Percentiles rank a stretch among this genome's conserved stretches.
Conservation (phyloP, 305 asterid genomes). For the Fraxinus albicans region DNA sequence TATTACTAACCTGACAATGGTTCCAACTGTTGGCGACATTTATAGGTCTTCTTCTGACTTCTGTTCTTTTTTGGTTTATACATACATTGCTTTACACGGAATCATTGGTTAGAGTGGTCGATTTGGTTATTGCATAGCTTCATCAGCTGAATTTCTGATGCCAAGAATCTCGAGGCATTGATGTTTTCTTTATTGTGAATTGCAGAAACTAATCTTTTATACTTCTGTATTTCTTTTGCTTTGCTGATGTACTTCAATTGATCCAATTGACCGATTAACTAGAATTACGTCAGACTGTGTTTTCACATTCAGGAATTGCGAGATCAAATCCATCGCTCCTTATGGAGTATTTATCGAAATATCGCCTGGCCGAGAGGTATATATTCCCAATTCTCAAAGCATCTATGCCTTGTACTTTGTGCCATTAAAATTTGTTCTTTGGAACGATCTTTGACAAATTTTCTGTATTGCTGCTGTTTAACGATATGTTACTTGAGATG, state of each 20-base stretch:
- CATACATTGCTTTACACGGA: neutral
- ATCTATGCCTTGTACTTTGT: conserved; percentile 14
- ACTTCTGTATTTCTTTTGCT: neutral
- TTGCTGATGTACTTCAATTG: conserved; percentile 1
- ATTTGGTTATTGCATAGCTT: conserved; percentile 7
- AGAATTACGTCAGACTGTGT: conserved; percentile 13
- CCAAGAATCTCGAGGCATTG: neutral
- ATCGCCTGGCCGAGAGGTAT: conserved; percentile 94
- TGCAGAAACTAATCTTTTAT: conserved; percentile 16
- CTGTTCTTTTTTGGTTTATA: neutral
- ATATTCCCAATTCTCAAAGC: conserved; percentile 14
- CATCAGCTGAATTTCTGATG: conserved; percentile 3
- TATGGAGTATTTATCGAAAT: conserved; percentile 92
- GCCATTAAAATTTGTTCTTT: neutral
- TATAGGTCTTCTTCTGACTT: conserved; percentile 56
- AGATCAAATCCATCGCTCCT: conserved; percentile 82
- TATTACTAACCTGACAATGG: conserved; percentile 73
- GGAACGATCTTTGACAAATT: conserved; percentile 3
- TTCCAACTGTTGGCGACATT: conserved; percentile 83
- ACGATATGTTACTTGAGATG: conserved; percentile 1
- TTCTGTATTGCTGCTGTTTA: conserved; percentile 1
- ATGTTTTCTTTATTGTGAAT: conserved; percentile 7
- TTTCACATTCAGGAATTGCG: conserved; percentile 74
- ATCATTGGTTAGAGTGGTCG: conserved; percentile 16
- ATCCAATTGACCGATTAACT: conserved; percentile 8